Evolutionary conservation across 208 protist species (phyloP).

Genomic region (Trypanosoma rangeli): DNA sequence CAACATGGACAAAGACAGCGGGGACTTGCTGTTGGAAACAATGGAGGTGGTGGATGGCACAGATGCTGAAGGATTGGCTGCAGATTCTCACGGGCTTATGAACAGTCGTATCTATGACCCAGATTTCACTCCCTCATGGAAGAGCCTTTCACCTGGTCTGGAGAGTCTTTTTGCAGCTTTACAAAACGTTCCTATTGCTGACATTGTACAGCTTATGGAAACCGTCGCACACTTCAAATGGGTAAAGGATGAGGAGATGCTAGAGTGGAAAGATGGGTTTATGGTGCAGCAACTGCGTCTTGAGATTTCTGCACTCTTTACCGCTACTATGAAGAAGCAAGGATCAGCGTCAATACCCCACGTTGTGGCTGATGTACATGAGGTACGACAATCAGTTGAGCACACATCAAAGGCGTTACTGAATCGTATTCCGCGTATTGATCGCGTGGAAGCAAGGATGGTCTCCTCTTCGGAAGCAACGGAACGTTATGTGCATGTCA

Average conservation of each 20-base stretch:
- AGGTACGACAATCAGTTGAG: not conserved
- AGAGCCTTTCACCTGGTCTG: not conserved
- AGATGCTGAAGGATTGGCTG: not conserved
- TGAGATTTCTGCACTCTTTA: slow-evolving; percentile 2
- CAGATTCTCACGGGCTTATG: no score
- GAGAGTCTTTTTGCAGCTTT: slow-evolving; percentile 5
- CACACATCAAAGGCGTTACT: not conserved
- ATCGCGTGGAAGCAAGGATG: not conserved
- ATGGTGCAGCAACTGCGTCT: not conserved
- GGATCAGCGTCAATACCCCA: not conserved
- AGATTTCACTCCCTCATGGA: not conserved
- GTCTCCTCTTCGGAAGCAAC: not conserved
- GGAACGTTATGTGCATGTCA: slow-evolving; percentile 15
- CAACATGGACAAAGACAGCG: not conserved
- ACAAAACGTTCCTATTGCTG: slow-evolving; percentile 9
- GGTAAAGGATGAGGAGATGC: slow-evolving; percentile 33
- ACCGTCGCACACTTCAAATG: slow-evolving; percentile 49
- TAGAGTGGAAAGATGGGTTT: slow-evolving; percentile 2
- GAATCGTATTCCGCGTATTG: slow-evolving; percentile 22
- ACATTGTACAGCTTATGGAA: slow-evolving; percentile 32
- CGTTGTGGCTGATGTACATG: not conserved
- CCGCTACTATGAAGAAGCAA: not conserved
- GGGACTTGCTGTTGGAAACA: slow-evolving; percentile 13
- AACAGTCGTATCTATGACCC: not conserved
- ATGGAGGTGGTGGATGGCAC: slow-evolving; percentile 11